Base-by-base conservation (phyloP, 169 alveolate species). In the Plasmodium fragile region DNA sequence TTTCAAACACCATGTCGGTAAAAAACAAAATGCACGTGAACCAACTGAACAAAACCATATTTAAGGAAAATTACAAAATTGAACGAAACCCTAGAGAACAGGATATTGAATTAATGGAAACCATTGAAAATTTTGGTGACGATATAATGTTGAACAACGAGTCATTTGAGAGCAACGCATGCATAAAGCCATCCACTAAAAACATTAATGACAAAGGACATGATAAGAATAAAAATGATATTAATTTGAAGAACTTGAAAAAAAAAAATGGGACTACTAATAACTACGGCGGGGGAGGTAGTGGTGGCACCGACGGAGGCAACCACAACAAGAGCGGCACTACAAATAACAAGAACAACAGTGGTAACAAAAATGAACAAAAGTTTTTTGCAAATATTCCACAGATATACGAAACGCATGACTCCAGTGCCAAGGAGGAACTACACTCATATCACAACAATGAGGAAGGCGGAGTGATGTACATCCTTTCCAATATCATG, bases 361-460 rank as follows among this genome's bases (percentile, higher is more conserved):
- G 75, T 87, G 69, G 69, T 4, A 87, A 32, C 70, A 78, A 55
- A 55, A 71, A 87, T 25, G 49, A 11, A 43, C 41, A 53, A 36
- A 79, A 10, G 7, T 77, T 8, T 78, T 41, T 53, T 55, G 30
- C 93, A 32, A 77, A 77, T 13, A 79, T 87, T 3, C 90, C 93
- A 28, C 93, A 87, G 70, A 87, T 87, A 59, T 87, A 87, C 80
- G 93, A 87, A 87, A 87, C 89, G 30, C 71, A 78, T 75, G 93
- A 87, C 49, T 36, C 93, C n/a, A 71, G 16, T 55, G 16, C 73
- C n/a, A 87, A 41, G 49, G 93, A 87, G 6, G 82, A 77, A 77
- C 32, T 34, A 3, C 82, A 87, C 25, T 16, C 41, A 8, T 71
- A 32, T 34, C 69, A 39, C 45, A 72, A 78, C 18, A 52, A 77